Evolutionary conservation across 1,284 basidiomycete species (phyloP).

Genomic region (Chiua sp.): DNA sequence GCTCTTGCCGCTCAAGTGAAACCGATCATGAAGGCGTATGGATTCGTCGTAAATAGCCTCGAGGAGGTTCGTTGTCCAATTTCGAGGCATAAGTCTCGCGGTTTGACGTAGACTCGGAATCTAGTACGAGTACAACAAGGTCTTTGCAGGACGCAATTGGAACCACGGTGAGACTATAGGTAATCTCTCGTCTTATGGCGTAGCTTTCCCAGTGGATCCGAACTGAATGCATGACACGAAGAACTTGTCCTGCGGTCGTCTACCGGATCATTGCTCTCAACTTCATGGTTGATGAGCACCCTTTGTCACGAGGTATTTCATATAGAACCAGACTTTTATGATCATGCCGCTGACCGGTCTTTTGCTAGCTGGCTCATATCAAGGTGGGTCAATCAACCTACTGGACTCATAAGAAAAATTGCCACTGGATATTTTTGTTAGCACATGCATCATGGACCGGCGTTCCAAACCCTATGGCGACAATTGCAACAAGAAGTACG

Average conservation of each 20-base stretch:
- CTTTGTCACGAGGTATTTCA: constrained; percentile 79
- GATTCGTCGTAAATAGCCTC: constrained; percentile 74
- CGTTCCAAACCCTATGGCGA: constrained; percentile 75
- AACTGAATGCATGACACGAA: constrained; percentile 29
- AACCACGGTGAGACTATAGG: constrained; percentile 79
- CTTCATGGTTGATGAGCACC: constrained; percentile 73
- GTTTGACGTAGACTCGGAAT: constrained; percentile 9
- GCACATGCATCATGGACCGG: constrained; percentile 81
- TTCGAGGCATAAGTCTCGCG: background rate
- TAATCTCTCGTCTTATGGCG: constrained; percentile 30
- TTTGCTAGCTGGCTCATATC: constrained; percentile 71
- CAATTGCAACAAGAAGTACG: constrained; percentile 67
- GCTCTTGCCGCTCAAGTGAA: constrained; percentile 81
- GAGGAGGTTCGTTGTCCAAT: constrained; percentile 65
- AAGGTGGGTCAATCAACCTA: constrained; percentile 50
- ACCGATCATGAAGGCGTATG: constrained; percentile 80
- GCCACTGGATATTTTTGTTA: constrained; percentile 32
- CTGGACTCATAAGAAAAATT: background rate
- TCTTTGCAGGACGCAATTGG: constrained; percentile 85
- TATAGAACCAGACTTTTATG: background rate
- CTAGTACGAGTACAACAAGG: constrained; percentile 75
- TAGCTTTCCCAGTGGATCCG: background rate
- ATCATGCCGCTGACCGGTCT: constrained; percentile 4
- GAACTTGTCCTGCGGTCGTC: constrained; percentile 74
- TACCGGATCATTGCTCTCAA: constrained; percentile 63